Evolutionary conservation across 805 yeast species (phyloP).

Genomic region (Zygoascus flipseniorum): DNA sequence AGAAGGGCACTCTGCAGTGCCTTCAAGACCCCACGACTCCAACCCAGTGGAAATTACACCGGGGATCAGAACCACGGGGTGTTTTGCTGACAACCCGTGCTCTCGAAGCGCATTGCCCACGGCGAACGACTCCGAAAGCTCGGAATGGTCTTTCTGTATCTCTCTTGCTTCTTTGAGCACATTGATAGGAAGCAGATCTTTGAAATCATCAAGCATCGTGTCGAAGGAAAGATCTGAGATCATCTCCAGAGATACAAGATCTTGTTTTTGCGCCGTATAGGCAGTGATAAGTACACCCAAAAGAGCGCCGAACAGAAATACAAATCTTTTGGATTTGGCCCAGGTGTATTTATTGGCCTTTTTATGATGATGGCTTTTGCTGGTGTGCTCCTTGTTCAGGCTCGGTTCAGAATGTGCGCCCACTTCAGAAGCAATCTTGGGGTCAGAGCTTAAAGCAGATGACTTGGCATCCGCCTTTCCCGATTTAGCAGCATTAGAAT

Average conservation of each 20-base stretch:
- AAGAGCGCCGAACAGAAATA: conserved; percentile 63
- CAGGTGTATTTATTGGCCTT: conserved; percentile 4
- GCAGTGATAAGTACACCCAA: conserved; percentile 60
- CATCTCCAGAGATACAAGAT: conserved; percentile 37
- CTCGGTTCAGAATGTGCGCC: neutral
- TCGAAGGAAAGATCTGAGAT: conserved; percentile 48
- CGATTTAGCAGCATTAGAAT: no score
- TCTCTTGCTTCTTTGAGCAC: conserved; percentile 53
- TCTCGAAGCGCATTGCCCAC: conserved; percentile 62
- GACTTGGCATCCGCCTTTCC: no score
- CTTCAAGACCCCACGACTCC: conserved; percentile 83
- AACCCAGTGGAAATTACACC: conserved; percentile 94
- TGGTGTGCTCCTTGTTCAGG: neutral
- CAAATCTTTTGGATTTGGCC: conserved; percentile 40
- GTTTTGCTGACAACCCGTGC: conserved; percentile 46
- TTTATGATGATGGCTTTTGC: neutral
- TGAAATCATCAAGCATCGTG: conserved; percentile 46
- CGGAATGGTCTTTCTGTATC: conserved; percentile 36
- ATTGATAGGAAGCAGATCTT: conserved; percentile 72
- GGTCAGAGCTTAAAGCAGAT: no score
- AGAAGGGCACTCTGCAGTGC: conserved; percentile 73
- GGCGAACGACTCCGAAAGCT: conserved; percentile 70
- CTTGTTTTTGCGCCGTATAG: conserved; percentile 44
- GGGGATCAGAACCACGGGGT: conserved; percentile 88
- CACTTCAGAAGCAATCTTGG: no score